These are phyloP conservation scores for Lepraria neglecta DNA, from an alignment of 495 filamentous ascomycete genomes.

Conservation along the genomic window DNA sequence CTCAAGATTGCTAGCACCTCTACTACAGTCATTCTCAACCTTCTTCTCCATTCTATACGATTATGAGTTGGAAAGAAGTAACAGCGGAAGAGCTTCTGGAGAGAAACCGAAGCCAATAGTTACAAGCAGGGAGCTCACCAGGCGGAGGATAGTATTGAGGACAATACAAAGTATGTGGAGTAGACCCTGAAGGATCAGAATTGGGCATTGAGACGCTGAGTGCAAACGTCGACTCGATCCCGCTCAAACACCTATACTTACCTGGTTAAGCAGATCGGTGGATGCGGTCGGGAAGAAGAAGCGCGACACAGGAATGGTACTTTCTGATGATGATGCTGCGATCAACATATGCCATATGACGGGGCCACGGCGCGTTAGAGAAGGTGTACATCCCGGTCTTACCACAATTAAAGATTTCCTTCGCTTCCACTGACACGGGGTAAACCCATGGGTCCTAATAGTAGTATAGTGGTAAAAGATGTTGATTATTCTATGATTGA, in stretches of 20 bases:
- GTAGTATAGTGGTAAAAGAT: too few species aligned
- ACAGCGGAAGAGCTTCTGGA: neutral
- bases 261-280: neutral
- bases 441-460: too few species aligned
- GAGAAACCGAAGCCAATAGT: neutral
- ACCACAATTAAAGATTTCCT: too few species aligned
- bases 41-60: neutral
- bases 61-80: neutral
- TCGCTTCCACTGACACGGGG: too few species aligned
- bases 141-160: neutral
- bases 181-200: neutral
- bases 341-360: too few species aligned
- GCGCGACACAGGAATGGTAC: too few species aligned
- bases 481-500: too few species aligned
- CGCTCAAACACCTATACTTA: neutral
- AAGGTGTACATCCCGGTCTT: too few species aligned
- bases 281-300: too few species aligned
- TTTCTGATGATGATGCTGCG: too few species aligned
- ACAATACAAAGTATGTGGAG: slow-evolving; percentile 2
- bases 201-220: neutral
- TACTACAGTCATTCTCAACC: neutral
- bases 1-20: neutral
- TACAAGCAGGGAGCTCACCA: slow-evolving; percentile 14
- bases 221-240: neutral
- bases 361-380: too few species aligned